phyloP scores from a whole-genome alignment of 2,329 filamentous ascomycete genomes.

The Ceratocystis lukuohia region DNA sequence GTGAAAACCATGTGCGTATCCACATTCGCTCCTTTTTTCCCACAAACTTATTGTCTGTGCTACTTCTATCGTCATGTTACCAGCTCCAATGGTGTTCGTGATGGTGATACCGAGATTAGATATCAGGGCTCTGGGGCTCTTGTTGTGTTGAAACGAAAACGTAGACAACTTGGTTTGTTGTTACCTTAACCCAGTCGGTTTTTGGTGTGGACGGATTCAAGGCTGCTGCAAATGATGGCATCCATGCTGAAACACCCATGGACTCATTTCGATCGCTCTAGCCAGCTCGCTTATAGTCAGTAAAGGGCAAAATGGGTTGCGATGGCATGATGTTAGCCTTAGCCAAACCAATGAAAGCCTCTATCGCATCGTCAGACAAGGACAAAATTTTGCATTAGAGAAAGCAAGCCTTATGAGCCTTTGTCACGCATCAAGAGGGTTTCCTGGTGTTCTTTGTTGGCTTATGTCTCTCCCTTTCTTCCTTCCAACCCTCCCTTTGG shows the following conservation, averaged over 20 bases:
- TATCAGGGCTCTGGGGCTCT: background rate
- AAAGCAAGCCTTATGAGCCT: no score
- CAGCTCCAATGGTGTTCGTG: background rate
- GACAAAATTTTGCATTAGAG: no score
- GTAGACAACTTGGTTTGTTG: background rate
- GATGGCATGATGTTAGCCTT: background rate
- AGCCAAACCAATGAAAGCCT: background rate
- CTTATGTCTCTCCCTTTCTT: background rate
- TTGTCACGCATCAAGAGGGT: background rate
- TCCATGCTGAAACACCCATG: conserved; percentile 6
- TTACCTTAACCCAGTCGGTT: background rate
- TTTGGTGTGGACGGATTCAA: background rate
- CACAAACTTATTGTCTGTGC: background rate
- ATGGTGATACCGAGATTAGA: background rate
- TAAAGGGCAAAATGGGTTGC: background rate
- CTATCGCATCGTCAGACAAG: background rate
- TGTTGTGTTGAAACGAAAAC: background rate
- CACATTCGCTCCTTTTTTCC: background rate
- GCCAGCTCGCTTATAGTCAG: background rate
- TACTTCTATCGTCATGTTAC: background rate
- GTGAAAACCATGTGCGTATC: conserved; percentile 6
- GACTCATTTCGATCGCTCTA: background rate
- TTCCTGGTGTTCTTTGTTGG: background rate
- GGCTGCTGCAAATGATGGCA: background rate
- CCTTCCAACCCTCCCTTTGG: background rate